Base-by-base conservation (phyloP, 148 eudicot genomes). In the Amaranthus hypochondriacus region DNA sequence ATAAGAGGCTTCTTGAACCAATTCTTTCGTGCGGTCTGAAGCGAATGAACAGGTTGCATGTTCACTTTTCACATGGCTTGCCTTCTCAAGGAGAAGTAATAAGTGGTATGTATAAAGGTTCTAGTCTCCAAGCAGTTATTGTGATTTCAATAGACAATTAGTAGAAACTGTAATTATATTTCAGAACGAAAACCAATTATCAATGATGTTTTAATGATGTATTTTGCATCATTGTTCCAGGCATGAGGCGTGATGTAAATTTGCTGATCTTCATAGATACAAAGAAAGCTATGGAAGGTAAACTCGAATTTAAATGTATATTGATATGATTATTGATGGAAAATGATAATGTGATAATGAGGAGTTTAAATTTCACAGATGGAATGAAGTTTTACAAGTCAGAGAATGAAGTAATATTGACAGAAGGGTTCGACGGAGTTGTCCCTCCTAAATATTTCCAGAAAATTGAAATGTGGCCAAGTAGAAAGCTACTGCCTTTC, bases 341-440 rank as follows among this genome's bases (percentile, higher is more conserved):
- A 28, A 28, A 28, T 28, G 39, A 28, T 28, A 28, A 28, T 28
- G 39, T 28, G 39, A 28, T 28, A 28, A 28, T 28, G 39, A 28
- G 39, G 39, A 0, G 39, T 28, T 28, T 74, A 49, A 54, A 51
- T n/a, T 28, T 63, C 50, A 73, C 89, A 94, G 99, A 90, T 71
- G 99, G 96, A 73, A 84, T 95, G 91, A 92, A 92, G 87, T 82
- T 95, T 57, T 95, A 88, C 80, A 83, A 90, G 56, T 92, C 97
- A 1, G 97, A 95, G 50, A 92, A 95, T 80, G 81, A 77, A 78
- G 99, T 95, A 73, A 84, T 95, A 57, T 80, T 95, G 73, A 92
- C 99, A 2, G 99, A 95, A 83, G 98, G 98, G 55, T 88, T 95
- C 78, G 92, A 89, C 54, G 97, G 99, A 4, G 89, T 81, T 65